Evolutionary conservation across 768 basidiomycete genomes (phyloP).

Genomic region (Coprinellus aureogranulatus): DNA sequence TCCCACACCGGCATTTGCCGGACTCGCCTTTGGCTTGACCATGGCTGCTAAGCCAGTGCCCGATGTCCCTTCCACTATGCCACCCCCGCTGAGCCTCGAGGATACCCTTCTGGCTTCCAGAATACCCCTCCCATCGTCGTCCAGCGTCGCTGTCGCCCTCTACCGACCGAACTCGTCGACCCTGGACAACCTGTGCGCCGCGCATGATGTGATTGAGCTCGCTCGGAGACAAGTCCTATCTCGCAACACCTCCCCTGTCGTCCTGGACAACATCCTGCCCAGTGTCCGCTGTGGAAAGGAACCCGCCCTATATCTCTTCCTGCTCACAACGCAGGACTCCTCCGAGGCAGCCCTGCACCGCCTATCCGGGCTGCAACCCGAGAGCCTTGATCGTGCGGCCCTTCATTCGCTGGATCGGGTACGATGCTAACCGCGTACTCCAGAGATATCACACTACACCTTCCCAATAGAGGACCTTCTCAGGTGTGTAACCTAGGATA

Average conservation of each 20-base stretch:
- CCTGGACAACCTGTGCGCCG: constrained; percentile 12
- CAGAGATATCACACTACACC: constrained; percentile 15
- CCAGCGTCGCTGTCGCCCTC: constrained; percentile 45
- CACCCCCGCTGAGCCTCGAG: not conserved
- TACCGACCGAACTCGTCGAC: constrained; percentile 28
- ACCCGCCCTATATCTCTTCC: constrained; percentile 58
- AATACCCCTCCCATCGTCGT: constrained; percentile 42
- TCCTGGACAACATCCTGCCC: constrained; percentile 52
- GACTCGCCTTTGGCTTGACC: not conserved
- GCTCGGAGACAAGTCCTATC: constrained; percentile 51
- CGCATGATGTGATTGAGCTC: constrained; percentile 48
- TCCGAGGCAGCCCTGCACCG: constrained; percentile 1
- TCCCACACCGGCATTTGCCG: constrained; percentile 18
- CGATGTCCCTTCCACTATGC: not conserved
- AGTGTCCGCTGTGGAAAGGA: constrained; percentile 46
- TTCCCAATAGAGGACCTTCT: constrained; percentile 18
- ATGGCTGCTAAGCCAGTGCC: not conserved
- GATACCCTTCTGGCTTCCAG: constrained; percentile 13
- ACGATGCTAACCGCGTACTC: constrained; percentile 10
- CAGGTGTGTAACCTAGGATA: constrained; percentile 7
- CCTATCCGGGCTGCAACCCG: not conserved
- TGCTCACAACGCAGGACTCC: constrained; percentile 33
- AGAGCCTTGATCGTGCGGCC: constrained; percentile 5
- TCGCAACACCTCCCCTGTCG: constrained; percentile 31
- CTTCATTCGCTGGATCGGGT: constrained; percentile 8